A percentile compares a stretch with the other conserved stretches of the same genome.
Evolutionary conservation across 225 moss, liverwort and hornwort genomes (phyloP).

Genomic region (Lunularia cruciata): DNA sequence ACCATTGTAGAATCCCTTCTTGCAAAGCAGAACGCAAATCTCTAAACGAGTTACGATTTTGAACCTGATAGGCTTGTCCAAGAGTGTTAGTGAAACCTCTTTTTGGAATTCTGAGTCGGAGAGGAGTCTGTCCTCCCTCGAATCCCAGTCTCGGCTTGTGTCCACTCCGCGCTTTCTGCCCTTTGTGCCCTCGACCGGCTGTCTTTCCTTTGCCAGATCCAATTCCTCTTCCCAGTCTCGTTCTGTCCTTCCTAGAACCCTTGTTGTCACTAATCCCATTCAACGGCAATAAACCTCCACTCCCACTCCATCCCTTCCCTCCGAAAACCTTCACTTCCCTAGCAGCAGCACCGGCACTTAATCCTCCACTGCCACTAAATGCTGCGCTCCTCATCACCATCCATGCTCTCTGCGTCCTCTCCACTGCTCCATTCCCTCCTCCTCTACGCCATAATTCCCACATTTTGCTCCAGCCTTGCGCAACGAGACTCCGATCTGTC

Average conservation of each 20-base stretch:
- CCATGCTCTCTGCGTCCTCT: constrained; percentile 29
- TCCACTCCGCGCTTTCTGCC: constrained; percentile 97
- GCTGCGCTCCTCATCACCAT: constrained; percentile 21
- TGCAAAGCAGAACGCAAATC: too few species aligned
- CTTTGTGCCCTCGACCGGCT: constrained; percentile 89
- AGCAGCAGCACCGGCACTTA: constrained; percentile 6
- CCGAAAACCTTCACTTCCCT: constrained; percentile 42
- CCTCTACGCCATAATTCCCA: constrained; percentile 25
- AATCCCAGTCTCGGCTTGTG: constrained; percentile 83
- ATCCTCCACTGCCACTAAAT: constrained; percentile 18
- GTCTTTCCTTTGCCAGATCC: constrained; percentile 99
- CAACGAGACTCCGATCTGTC: too few species aligned
- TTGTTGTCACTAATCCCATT: constrained; percentile 84
- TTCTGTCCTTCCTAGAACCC: constrained; percentile 86
- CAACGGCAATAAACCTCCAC: constrained; percentile 76
- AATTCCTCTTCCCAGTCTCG: constrained; percentile 83
- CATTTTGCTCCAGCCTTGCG: constrained; percentile 18
- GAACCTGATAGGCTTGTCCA: constrained; percentile 73
- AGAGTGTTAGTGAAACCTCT: constrained; percentile 85
- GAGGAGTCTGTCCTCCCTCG: constrained; percentile 97
- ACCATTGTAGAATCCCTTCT: not conserved
- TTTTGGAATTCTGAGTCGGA: constrained; percentile 88
- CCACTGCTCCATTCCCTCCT: constrained; percentile 15
- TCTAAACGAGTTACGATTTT: not conserved
- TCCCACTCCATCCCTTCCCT: constrained; percentile 45